Evolutionary conservation across 129 eudicot species (phyloP).

Genomic region (Pseudognaphalium luteoalbum): DNA sequence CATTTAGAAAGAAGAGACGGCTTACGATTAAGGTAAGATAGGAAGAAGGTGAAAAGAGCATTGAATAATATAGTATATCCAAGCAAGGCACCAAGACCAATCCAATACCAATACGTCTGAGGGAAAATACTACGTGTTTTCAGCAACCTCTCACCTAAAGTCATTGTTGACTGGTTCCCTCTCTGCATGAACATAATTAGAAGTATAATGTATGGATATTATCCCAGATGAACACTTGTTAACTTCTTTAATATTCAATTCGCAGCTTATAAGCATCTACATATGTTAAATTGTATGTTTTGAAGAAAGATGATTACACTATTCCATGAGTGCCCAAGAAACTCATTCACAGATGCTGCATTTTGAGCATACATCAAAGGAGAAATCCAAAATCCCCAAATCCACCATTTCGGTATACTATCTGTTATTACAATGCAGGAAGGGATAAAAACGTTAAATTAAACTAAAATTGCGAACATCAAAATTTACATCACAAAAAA

Average conservation of each 20-base stretch:
- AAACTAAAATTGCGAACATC: neutral
- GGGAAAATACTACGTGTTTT: constrained; percentile 80
- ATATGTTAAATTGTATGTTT: neutral
- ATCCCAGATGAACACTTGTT: neutral
- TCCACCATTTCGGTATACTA: constrained; percentile 94
- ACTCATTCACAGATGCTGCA: constrained; percentile 95
- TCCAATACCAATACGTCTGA: constrained; percentile 94
- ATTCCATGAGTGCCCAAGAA: constrained; percentile 94
- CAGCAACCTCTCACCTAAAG: constrained; percentile 70
- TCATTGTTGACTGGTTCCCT: constrained; percentile 46
- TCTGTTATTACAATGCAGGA: constrained; percentile 53
- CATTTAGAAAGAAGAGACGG: constrained; percentile 13
- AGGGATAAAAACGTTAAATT: constrained; percentile 13
- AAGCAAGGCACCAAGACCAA: constrained; percentile 84
- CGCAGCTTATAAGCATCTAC: neutral
- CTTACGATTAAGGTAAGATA: constrained; percentile 91
- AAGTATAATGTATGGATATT: constrained; percentile 20
- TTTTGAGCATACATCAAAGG: constrained; percentile 94
- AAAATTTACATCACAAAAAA: neutral
- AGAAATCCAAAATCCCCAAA: constrained; percentile 98
- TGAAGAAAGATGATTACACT: constrained; percentile 48
- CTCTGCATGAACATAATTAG: constrained; percentile 46
- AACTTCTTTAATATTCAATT: constrained; percentile 16
- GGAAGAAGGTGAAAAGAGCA: constrained; percentile 71
- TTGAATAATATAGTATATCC: constrained; percentile 83